phyloP scores from a whole-genome alignment of 345 rosid genomes.

The Aquilaria yunnanensis region DNA sequence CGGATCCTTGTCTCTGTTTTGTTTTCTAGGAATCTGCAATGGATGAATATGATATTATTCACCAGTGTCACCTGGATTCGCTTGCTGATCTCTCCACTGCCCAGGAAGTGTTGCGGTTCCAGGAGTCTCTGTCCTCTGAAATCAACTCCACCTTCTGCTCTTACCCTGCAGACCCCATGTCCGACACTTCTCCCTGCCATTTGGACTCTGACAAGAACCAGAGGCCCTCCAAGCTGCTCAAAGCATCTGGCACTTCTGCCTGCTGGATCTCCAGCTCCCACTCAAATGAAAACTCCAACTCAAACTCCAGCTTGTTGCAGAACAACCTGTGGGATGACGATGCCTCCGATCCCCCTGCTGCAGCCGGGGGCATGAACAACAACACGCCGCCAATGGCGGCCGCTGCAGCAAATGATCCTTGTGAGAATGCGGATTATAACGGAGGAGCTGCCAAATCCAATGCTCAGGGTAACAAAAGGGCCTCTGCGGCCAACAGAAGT shows the following conservation, averaged over 20 bases:
- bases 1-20: too few species aligned
- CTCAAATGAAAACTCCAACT: conserved; percentile 5
- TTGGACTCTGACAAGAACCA: not conserved
- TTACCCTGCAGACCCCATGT: conserved; percentile 7
- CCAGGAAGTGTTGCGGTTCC: conserved; percentile 18
- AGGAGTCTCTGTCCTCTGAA: conserved; percentile 31
- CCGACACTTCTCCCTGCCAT: too few species aligned
- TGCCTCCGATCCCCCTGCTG: too few species aligned
- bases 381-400: too few species aligned
- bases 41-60: conserved; percentile 39
- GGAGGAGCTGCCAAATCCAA: conserved; percentile 2
- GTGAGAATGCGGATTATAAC: conserved; percentile 9
- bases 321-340: too few species aligned
- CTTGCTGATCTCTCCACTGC: conserved; percentile 20
- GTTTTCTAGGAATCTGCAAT: not conserved
- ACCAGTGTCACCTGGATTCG: conserved; percentile 29
- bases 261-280: conserved; percentile 25
- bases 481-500: conserved; percentile 15
- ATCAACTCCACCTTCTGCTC: conserved; percentile 22
- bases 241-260: conserved; percentile 7
- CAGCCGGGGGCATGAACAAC: too few species aligned
- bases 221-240: conserved; percentile 23
- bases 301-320: too few species aligned
- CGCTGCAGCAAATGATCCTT: not conserved
- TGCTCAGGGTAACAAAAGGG: conserved; percentile 9